Percentiles rank a stretch among this genome's conserved stretches.
phyloP scores from a whole-genome alignment of 768 basidiomycete species.

The Calocybe cyanea region DNA sequence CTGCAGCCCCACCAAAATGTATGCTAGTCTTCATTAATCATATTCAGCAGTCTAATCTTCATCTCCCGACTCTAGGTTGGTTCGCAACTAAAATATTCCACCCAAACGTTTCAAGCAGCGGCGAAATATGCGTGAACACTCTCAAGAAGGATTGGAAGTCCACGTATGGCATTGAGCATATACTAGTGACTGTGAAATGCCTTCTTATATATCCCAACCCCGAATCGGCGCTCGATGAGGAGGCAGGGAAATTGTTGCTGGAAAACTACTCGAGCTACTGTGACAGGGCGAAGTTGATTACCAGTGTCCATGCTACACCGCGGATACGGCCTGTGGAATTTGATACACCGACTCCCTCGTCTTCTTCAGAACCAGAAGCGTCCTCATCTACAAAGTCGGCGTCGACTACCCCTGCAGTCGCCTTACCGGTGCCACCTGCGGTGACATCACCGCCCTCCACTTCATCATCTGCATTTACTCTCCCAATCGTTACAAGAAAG shows the following conservation, averaged over 20 bases:
- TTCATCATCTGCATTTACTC: slow-evolving; percentile 27
- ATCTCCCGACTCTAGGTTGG: slow-evolving; percentile 53
- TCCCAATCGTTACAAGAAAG: slow-evolving; percentile 42
- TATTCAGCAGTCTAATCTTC: slow-evolving; percentile 1
- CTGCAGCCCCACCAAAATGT: slow-evolving; percentile 94
- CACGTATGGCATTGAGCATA: slow-evolving; percentile 86
- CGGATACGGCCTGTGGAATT: slow-evolving; percentile 73
- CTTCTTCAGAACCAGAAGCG: slow-evolving; percentile 26
- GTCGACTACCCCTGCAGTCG: slow-evolving; percentile 18
- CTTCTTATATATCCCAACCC: slow-evolving; percentile 96
- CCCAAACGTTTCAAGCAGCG: slow-evolving; percentile 85
- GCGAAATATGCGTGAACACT: slow-evolving; percentile 97
- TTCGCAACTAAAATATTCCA: slow-evolving; percentile 96
- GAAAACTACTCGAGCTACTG: slow-evolving; percentile 90
- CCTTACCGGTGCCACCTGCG: slow-evolving; percentile 18
- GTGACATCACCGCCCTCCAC: slow-evolving; percentile 15
- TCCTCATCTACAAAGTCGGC: slow-evolving; percentile 25
- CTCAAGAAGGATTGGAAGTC: slow-evolving; percentile 97
- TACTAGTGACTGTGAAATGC: slow-evolving; percentile 90
- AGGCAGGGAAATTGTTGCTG: slow-evolving; percentile 87
- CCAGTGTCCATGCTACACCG: slow-evolving; percentile 87
- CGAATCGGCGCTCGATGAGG: slow-evolving; percentile 93
- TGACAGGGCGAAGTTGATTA: slow-evolving; percentile 82
- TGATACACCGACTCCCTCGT: slow-evolving; percentile 38
- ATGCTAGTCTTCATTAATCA: slow-evolving; percentile 21